Percentiles rank a stretch among this genome's conserved stretches.
Evolutionary conservation across 371 early-diverging fungal genomes (phyloP).

Genomic region (Mucor sp.): DNA sequence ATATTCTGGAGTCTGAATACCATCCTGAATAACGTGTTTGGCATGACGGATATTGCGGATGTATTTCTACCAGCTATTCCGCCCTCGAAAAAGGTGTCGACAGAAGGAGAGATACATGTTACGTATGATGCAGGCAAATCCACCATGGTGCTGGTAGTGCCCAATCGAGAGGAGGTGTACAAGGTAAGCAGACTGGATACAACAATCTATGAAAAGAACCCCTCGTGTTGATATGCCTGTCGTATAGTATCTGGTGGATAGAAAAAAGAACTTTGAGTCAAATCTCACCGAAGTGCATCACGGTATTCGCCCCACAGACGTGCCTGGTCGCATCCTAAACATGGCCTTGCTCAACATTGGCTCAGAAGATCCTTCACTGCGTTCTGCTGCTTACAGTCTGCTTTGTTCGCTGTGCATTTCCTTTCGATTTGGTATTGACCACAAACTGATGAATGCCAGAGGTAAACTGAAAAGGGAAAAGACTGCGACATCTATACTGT

Average conservation of each 20-base stretch:
- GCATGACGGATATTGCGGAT: conserved; percentile 79
- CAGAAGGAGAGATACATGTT: conserved; percentile 73
- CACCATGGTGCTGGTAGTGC: conserved; percentile 65
- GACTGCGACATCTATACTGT: too few species aligned
- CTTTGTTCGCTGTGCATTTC: conserved; percentile 73
- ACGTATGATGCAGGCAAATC: conserved; percentile 58
- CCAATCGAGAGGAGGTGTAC: conserved; percentile 76
- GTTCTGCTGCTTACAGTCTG: conserved; percentile 83
- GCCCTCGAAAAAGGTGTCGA: conserved; percentile 30
- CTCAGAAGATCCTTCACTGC: conserved; percentile 73
- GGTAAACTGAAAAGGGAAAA: conserved; percentile 25
- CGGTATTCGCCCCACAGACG: conserved; percentile 81
- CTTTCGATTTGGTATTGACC: conserved; percentile 78
- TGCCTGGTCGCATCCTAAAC: conserved; percentile 87
- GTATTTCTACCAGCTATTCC: conserved; percentile 51
- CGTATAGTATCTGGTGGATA: conserved; percentile 42
- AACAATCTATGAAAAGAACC: background rate
- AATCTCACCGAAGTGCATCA: conserved; percentile 62
- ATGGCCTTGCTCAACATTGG: conserved; percentile 89
- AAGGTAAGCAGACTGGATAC: conserved; percentile 26
- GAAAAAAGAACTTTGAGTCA: conserved; percentile 63
- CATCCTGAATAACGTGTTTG: conserved; percentile 79
- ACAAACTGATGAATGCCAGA: conserved; percentile 72
- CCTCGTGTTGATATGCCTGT: background rate
- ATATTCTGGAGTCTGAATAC: conserved; percentile 66